Conservation (phyloP, 1,139 yeast genomes). For the Lodderomyces metapsilosis region DNA sequence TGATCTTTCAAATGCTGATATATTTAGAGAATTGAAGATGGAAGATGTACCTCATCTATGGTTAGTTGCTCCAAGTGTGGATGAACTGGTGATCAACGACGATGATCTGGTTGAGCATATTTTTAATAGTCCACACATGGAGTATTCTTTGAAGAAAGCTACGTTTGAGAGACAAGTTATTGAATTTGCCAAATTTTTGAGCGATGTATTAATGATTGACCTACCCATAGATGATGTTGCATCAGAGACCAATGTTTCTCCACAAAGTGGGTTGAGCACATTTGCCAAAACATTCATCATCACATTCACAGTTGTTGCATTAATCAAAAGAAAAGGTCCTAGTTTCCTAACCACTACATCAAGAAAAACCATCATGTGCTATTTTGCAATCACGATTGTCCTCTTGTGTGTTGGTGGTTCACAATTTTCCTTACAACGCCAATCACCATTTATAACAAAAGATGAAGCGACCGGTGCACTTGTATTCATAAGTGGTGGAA, state of each 20-base stretch:
- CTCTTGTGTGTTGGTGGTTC: conserved; percentile 57
- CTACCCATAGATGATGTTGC: not conserved
- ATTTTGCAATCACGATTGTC: conserved; percentile 40
- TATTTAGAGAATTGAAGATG: conserved; percentile 42
- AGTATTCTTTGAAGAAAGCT: not conserved
- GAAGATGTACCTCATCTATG: conserved; percentile 61
- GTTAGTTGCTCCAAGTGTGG: conserved; percentile 59
- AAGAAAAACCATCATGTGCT: conserved; percentile 33
- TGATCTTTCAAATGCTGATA: conserved; percentile 31
- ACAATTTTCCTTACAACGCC: conserved; percentile 58
- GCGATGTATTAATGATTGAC: conserved; percentile 1
- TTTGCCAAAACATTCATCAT: conserved; percentile 47
- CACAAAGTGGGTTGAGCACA: conserved; percentile 14
- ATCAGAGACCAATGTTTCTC: conserved; percentile 17
- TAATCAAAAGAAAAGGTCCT: conserved; percentile 52
- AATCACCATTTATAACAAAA: conserved; percentile 61
- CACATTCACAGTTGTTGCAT: conserved; percentile 45
- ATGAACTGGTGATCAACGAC: not conserved
- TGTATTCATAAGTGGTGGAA: conserved; percentile 61
- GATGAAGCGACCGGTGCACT: conserved; percentile 46
- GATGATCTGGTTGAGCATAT: not conserved
- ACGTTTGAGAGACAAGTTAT: not conserved
- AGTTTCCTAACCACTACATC: conserved; percentile 29
- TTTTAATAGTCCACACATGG: not conserved
- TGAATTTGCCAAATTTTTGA: not conserved